Conservation (phyloP, 2,329 filamentous ascomycete species). For the Chaetomiaceae sp. region DNA sequence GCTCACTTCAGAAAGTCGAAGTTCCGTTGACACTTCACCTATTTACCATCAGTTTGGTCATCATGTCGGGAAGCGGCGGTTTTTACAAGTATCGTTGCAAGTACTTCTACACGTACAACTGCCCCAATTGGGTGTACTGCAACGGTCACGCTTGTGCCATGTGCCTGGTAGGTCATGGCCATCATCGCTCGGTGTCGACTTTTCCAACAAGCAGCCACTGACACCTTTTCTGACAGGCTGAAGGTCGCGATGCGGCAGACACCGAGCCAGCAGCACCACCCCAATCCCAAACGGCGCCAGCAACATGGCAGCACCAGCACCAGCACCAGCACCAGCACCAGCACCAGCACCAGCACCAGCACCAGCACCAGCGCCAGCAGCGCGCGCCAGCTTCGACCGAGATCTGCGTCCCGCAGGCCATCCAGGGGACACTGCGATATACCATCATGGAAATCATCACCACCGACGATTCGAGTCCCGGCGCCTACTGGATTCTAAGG, state of each 20-base stretch:
- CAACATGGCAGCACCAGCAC: neutral
- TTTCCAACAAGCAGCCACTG: neutral
- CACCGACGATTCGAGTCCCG: constrained; percentile 4
- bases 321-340: neutral
- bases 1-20: no score
- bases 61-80: constrained; percentile 31
- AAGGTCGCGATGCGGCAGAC: constrained; percentile 18
- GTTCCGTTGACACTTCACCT: no score
- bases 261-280: constrained; percentile 8
- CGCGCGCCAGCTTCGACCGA: constrained; percentile 1
- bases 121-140: constrained; percentile 44
- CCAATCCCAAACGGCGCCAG: neutral
- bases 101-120: constrained; percentile 43
- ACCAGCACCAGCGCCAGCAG: neutral
- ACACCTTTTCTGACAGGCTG: constrained; percentile 12
- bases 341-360: neutral
- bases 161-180: constrained; percentile 36
- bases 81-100: constrained; percentile 47
- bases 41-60: no score
- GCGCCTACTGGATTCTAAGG: constrained; percentile 17
- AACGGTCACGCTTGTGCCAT: constrained; percentile 40
- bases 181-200: neutral
- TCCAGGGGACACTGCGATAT: constrained; percentile 19
- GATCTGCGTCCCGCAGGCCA: constrained; percentile 18
- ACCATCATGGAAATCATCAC: constrained; percentile 20